Evolutionary conservation across 108 stramenopile genomes (phyloP).

Genomic region (Seminavis robusta): DNA sequence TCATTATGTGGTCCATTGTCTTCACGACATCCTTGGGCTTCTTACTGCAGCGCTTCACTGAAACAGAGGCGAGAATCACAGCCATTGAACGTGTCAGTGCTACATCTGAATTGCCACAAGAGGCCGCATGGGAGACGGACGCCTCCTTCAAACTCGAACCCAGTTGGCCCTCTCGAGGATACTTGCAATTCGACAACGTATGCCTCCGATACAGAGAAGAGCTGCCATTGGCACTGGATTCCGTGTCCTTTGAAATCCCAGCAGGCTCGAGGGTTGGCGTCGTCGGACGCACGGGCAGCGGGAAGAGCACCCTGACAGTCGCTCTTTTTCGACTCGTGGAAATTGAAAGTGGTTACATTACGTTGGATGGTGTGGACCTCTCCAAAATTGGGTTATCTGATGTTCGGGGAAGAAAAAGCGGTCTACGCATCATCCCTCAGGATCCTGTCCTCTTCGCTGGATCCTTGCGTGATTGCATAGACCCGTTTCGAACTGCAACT

Average conservation of each 20-base stretch:
- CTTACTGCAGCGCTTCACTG: constrained; percentile 72
- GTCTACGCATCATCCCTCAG: constrained; percentile 94
- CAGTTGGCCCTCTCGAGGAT: constrained; percentile 70
- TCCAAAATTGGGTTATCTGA: constrained; percentile 67
- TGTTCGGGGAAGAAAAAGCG: constrained; percentile 67
- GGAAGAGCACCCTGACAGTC: constrained; percentile 71
- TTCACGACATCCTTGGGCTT: constrained; percentile 73
- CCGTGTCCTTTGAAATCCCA: constrained; percentile 57
- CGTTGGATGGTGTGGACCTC: constrained; percentile 87
- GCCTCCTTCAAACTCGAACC: constrained; percentile 24
- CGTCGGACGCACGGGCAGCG: constrained; percentile 74
- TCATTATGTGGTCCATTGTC: constrained; percentile 65
- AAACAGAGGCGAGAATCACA: constrained; percentile 91
- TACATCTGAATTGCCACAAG: constrained; percentile 53
- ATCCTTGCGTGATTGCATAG: constrained; percentile 84
- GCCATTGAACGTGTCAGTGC: constrained; percentile 85
- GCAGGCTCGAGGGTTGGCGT: constrained; percentile 75
- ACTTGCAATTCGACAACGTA: constrained; percentile 57
- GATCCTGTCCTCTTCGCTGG: constrained; percentile 90
- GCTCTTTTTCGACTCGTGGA: constrained; percentile 78
- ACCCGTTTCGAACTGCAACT: constrained; percentile 66
- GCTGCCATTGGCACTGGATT: constrained; percentile 69
- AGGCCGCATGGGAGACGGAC: constrained; percentile 47
- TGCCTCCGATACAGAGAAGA: constrained; percentile 68
- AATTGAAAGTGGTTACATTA: constrained; percentile 70